Percentiles rank a stretch among this genome's conserved stretches.
These are phyloP conservation scores for Pyrus betulifolia DNA, from an alignment of 306 rosid species.

Conservation along the genomic window DNA sequence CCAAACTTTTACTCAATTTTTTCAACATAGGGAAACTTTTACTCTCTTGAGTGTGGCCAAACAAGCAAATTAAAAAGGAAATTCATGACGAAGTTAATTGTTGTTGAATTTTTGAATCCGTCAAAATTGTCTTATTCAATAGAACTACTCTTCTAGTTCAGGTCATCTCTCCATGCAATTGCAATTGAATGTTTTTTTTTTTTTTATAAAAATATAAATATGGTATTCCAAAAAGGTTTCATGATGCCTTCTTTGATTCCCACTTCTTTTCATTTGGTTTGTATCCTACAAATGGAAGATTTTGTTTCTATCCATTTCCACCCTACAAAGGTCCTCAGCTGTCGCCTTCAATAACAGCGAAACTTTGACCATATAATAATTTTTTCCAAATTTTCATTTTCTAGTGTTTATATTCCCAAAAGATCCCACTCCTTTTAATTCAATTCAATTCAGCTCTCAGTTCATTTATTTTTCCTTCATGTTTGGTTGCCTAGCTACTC, in stretches of 20 bases:
- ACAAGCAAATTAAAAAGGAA: not conserved
- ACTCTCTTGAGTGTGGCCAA: not conserved
- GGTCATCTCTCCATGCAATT: conserved; percentile 9
- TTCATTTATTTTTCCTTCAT: conserved; percentile 32
- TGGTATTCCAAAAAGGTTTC: conserved; percentile 30
- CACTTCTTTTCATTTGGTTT: conserved; percentile 54
- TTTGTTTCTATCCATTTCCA: conserved; percentile 62
- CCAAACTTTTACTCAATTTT: not conserved
- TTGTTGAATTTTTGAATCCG: not conserved
- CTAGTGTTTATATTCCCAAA: conserved; percentile 17
- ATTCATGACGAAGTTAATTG: not conserved
- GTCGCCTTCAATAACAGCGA: conserved; percentile 83
- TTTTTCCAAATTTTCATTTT: conserved; percentile 18
- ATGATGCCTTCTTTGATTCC: conserved; percentile 39
- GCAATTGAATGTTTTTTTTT: not conserved
- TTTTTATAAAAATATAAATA: not conserved
- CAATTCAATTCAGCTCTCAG: conserved; percentile 16
- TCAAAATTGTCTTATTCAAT: conserved; percentile 31
- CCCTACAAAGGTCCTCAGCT: conserved; percentile 63
- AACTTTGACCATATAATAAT: conserved; percentile 51
- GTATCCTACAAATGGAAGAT: conserved; percentile 60
- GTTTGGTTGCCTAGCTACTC: conserved; percentile 11
- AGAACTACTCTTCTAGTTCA: not conserved
- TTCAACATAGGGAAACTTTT: not conserved
- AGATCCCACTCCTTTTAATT: conserved; percentile 29